Base-by-base conservation (phyloP, 1,139 yeast species). In the Nadsonia starkeyi-henricii region DNA sequence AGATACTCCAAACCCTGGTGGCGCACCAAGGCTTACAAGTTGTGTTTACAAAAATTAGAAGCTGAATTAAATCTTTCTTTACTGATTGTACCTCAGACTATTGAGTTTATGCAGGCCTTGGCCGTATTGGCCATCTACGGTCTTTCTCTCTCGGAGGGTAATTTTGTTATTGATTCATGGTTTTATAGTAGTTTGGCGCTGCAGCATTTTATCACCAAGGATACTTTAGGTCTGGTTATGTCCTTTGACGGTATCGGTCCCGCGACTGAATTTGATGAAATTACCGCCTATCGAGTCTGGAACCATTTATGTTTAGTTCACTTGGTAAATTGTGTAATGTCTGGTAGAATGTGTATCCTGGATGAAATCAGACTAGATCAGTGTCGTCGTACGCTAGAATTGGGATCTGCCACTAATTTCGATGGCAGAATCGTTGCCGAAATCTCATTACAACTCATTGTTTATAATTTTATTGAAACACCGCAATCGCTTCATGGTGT, bases 401-500 rank as follows among this genome's bases (percentile, higher is more conserved):
- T 81, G 41, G 72, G 80, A 1, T 71, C 77, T 44, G 79, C 91
- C 0, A 82, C 91, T 2, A 82, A 82, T 57, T 85, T 85, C 59
- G 95, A 85, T 60, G 89, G 88, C 15, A 66, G 94, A 52, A 83
- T 85, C 79, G 82, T 84, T 17, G 82, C 89, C 48, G 95, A 85
- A 62, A 79, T 83, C 48, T 76, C 80, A 19, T 70, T 83, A 12
- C 75, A 81, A 50, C 63, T 78, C 37, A 71, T 81, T 18, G 70
- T 84, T 1, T 83, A 83, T 62, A 76, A 75, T 51, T 82, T 72
- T 58, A 66, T 80, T 33, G 84, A 80, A 57, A 60, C 67, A 53
- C 59, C 57, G 26, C 63, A 56, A 36, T 55, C 65, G 5, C 57
- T 58, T 56, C 51, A 57, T 17, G 58, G 58, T 4, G 66, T 67